Conservation (phyloP, 2,329 filamentous ascomycete genomes). For the Penicillium italicum region DNA sequence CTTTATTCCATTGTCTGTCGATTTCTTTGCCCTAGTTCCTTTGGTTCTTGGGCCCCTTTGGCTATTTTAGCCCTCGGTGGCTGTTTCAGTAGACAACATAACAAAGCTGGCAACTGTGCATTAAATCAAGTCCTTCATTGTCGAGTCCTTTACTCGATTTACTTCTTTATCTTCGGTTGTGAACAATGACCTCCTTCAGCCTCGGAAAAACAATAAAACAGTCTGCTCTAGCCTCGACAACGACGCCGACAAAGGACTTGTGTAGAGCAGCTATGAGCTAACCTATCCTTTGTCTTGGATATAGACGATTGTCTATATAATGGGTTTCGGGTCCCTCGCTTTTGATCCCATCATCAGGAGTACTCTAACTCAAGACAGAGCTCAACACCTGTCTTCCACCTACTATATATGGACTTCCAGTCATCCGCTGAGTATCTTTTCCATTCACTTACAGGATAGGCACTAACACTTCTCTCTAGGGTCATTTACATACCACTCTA, state of each 20-base stretch:
- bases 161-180: background rate
- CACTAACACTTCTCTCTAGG: background rate
- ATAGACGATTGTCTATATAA: slow-evolving; percentile 8
- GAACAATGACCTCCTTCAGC: background rate
- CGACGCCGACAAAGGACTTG: background rate
- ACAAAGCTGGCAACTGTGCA: background rate
- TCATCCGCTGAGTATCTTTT: background rate
- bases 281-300: background rate
- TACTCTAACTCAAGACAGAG: background rate
- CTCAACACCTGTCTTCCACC: background rate
- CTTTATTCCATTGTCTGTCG: background rate
- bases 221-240: background rate
- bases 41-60: background rate
- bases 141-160: background rate
- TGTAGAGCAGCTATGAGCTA: background rate
- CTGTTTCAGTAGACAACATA: slow-evolving; percentile 3
- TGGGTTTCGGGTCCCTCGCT: background rate
- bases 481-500: background rate
- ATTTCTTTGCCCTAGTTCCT: background rate
- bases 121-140: background rate
- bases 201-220: background rate
- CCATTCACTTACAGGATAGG: background rate
- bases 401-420: background rate
- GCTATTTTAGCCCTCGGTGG: background rate
- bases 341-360: background rate